These are phyloP conservation scores for Aspergillus sclerotioniger DNA, from an alignment of 495 filamentous ascomycete species.

Conservation along the genomic window DNA sequence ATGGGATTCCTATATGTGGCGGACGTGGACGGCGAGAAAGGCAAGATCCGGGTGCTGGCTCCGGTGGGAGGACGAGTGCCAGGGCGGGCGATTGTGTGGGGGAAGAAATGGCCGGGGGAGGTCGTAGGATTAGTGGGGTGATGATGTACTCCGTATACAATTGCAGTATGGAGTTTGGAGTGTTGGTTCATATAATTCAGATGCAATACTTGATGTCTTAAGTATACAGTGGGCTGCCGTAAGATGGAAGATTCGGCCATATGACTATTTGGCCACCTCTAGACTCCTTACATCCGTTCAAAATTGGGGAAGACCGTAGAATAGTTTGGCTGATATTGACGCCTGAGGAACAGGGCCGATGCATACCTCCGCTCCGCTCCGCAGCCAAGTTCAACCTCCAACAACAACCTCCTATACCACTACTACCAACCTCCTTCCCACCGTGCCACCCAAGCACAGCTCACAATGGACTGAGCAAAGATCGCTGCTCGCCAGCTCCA, in stretches of 20 bases:
- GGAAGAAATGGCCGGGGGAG: constrained; percentile 51
- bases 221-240: too few species aligned
- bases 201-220: too few species aligned
- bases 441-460: not conserved
- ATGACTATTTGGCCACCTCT: too few species aligned
- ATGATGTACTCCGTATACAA: not conserved
- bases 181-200: too few species aligned
- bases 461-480: constrained; percentile 2
- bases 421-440: not conserved
- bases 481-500: not conserved
- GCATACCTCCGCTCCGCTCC: not conserved
- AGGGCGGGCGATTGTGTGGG: constrained; percentile 71
- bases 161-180: too few species aligned
- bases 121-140: constrained; percentile 50
- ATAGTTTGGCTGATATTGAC: too few species aligned
- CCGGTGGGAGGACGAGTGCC: constrained; percentile 79
- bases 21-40: constrained; percentile 83
- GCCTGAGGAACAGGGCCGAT: too few species aligned
- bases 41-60: constrained; percentile 74
- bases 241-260: too few species aligned
- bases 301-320: too few species aligned
- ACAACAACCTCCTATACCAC: not conserved
- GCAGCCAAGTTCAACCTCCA: not conserved
- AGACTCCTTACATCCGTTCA: too few species aligned
- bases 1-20: constrained; percentile 91